Evolutionary conservation across 163 green algal species (phyloP).

Genomic region (Volvox carteri): DNA sequence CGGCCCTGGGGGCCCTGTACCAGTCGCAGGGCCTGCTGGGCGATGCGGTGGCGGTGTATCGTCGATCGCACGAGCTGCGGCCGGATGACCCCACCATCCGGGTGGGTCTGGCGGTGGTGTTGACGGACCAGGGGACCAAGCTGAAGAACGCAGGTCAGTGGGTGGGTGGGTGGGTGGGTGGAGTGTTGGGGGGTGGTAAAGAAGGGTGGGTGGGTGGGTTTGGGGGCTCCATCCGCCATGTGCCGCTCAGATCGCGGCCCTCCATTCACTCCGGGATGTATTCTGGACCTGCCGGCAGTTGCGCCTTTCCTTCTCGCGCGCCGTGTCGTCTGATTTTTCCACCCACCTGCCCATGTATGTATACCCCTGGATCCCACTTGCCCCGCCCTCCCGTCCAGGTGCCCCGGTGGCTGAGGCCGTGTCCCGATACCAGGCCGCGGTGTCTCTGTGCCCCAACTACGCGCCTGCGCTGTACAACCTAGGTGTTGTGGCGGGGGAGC

Average conservation of each 20-base stretch:
- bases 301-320: too few relatives aligned
- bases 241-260: neutral
- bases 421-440: constrained; percentile 68
- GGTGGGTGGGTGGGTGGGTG: neutral
- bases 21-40: constrained; percentile 74
- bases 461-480: constrained; percentile 90
- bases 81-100: constrained; percentile 52
- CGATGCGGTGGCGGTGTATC: constrained; percentile 59
- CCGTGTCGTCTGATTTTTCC: too few relatives aligned
- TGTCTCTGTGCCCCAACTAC: constrained; percentile 73
- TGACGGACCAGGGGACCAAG: constrained; percentile 88
- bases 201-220: neutral
- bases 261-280: neutral
- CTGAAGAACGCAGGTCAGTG: constrained; percentile 71
- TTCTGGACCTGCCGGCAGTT: too few relatives aligned
- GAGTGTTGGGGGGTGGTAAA: neutral
- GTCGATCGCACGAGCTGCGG: constrained; percentile 47
- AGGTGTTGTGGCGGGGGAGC: constrained; percentile 84
- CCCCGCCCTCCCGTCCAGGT: neutral
- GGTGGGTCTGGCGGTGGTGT: constrained; percentile 80
- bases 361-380: neutral
- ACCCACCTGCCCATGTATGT: neutral
- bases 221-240: neutral
- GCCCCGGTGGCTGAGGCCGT: constrained; percentile 40
- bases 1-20: constrained; percentile 77